Percentiles rank a stretch among this genome's conserved stretches.
phyloP scores from a whole-genome alignment of 2,329 filamentous ascomycete species.

The Cadophora gregata region DNA sequence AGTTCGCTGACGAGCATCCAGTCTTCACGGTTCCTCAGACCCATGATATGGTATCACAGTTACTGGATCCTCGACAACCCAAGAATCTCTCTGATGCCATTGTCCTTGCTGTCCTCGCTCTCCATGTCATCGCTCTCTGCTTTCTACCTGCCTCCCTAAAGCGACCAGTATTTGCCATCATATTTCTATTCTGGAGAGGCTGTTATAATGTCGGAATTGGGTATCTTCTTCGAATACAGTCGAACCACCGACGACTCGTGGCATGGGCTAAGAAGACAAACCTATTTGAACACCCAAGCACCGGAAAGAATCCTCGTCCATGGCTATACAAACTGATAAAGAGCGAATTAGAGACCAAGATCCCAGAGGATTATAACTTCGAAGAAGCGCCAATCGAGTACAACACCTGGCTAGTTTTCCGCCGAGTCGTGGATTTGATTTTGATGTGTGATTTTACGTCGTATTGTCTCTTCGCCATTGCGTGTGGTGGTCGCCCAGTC shows the following conservation, averaged over 20 bases:
- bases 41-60: conserved; percentile 98
- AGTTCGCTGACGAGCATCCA: conserved; percentile 47
- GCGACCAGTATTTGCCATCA: conserved; percentile 77
- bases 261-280: conserved; percentile 85
- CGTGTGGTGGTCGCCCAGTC: conserved; percentile 77
- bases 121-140: conserved; percentile 77
- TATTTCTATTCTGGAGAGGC: conserved; percentile 92
- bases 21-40: conserved; percentile 96
- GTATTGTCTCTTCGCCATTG: conserved; percentile 93
- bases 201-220: conserved; percentile 96
- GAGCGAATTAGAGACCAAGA: conserved; percentile 91
- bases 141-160: conserved; percentile 71
- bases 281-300: conserved; percentile 83
- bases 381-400: conserved; percentile 95
- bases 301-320: conserved; percentile 83
- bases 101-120: conserved; percentile 78
- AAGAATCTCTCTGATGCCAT: conserved; percentile 90
- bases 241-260: conserved; percentile 83
- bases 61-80: conserved; percentile 90
- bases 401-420: conserved; percentile 98
- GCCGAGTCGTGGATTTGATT: conserved; percentile 93
- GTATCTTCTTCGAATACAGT: conserved; percentile 86
- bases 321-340: conserved; percentile 85
- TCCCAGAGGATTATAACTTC: conserved; percentile 91
- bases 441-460: conserved; percentile 99